A percentile compares a stretch with the other conserved stretches of the same genome.
Conservation (phyloP, 2,329 filamentous ascomycete genomes). For the Nigrospora osmanthi region DNA sequence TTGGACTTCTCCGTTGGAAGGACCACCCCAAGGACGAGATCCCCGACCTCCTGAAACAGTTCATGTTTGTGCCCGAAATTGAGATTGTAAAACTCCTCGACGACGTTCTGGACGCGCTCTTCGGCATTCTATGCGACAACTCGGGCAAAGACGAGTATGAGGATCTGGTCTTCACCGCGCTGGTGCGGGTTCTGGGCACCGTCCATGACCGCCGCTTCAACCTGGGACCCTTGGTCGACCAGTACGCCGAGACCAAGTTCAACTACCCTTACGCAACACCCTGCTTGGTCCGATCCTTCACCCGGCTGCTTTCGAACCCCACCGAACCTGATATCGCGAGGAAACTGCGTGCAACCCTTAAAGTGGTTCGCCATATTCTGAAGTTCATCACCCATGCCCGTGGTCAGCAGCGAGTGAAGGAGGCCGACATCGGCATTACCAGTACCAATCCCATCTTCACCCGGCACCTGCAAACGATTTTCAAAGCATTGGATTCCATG, state of each 20-base stretch:
- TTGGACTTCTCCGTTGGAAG: constrained; percentile 82
- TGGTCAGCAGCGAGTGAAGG: constrained; percentile 80
- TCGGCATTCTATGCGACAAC: constrained; percentile 84
- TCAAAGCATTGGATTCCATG: constrained; percentile 80
- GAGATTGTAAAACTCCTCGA: constrained; percentile 92
- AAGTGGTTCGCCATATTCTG: constrained; percentile 86
- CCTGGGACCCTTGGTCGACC: constrained; percentile 79
- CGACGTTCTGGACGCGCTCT: constrained; percentile 85
- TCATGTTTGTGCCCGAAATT: constrained; percentile 92
- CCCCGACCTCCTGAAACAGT: constrained; percentile 65
- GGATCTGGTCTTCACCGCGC: constrained; percentile 81
- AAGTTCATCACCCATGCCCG: constrained; percentile 91
- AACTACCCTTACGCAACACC: constrained; percentile 90
- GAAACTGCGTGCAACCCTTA: constrained; percentile 83
- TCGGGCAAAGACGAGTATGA: constrained; percentile 89
- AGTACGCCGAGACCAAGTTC: constrained; percentile 82
- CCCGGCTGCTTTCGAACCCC: constrained; percentile 72
- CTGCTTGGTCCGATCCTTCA: constrained; percentile 80
- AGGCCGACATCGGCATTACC: constrained; percentile 78
- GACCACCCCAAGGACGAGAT: constrained; percentile 66
- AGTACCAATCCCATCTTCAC: constrained; percentile 67
- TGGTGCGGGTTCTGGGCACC: constrained; percentile 86
- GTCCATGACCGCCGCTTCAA: constrained; percentile 94
- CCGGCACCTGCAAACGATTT: constrained; percentile 76
- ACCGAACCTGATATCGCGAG: constrained; percentile 77